These are phyloP conservation scores for Pulveroboletus sp. DNA, from an alignment of 768 basidiomycete genomes.

Conservation along the genomic window DNA sequence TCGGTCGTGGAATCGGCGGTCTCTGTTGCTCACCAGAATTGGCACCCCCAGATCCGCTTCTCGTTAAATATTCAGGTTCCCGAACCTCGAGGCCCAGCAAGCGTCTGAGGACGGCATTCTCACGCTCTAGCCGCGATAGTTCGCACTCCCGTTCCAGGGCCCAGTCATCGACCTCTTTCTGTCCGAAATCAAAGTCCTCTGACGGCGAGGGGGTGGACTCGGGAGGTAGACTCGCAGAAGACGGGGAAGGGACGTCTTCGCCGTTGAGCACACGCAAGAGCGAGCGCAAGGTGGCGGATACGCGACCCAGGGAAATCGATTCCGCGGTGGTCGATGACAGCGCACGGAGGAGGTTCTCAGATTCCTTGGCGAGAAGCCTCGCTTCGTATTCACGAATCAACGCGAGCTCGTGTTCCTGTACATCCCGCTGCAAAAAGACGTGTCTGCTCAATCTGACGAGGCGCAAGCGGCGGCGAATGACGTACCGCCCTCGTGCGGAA, in stretches of 20 bases:
- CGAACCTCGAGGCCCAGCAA: constrained; percentile 53
- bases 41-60: neutral
- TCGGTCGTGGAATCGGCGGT: constrained; percentile 10
- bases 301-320: constrained; percentile 62
- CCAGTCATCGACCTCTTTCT: constrained; percentile 58
- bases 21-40: constrained; percentile 13
- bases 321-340: constrained; percentile 61
- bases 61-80: constrained; percentile 15
- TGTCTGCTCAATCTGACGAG: neutral
- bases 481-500: constrained; percentile 90
- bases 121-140: constrained; percentile 77
- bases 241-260: constrained; percentile 42
- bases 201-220: neutral
- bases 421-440: constrained; percentile 62
- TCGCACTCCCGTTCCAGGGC: constrained; percentile 90
- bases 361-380: constrained; percentile 71
- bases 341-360: constrained; percentile 55
- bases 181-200: constrained; percentile 22
- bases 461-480: constrained; percentile 16
- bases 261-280: constrained; percentile 68
- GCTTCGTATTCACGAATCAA: constrained; percentile 89
- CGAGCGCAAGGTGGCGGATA: constrained; percentile 66
- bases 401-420: constrained; percentile 88
- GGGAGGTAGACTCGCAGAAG: neutral
- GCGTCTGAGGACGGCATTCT: constrained; percentile 78